Base-by-base conservation (phyloP, 352 stramenopile species). In the Phytophthora hybrid region DNA sequence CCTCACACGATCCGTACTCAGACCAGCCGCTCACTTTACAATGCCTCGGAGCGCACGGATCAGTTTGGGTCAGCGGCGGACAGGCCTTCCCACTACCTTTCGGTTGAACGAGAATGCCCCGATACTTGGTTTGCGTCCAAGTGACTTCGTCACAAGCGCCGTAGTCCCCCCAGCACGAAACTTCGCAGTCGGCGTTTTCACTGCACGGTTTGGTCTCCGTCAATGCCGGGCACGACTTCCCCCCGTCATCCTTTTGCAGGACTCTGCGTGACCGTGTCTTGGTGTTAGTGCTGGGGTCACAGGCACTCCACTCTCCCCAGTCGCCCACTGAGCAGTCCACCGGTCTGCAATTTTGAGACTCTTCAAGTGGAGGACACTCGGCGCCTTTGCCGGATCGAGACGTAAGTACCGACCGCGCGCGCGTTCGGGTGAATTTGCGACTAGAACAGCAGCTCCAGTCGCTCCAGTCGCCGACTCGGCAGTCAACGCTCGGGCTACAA, bases 1-100 rank as follows among this genome's bases (percentile, higher is more conserved):
- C 62, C 4, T 89, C 73, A 55, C 87, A 93, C 1, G 37, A 6
- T 0, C 74, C 81, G 52, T 80, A 92, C 13, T 65, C 52, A 0
- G 61, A 77, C 84, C 87, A 93, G 7, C 83, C 84, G 8, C 71
- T 90, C 1, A 91, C 78, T 37, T 78, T 78, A 56, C 84, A 93
- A 55, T 90, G 74, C 6, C 78, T 72, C 2, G 72, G 29, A 1
- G 77, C 59, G 34, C 86, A 93, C 5, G 63, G 32, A 4, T 81
- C 71, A 0, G 68, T 77, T 52, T 78, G 66, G 0, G 75, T 71
- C 0, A 93, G 71, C 6, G 65, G 3, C 0, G 78, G 83, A 53
- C 84, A 93, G 0, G 77, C 69, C 21, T 76, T 74, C 0, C 83
- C 85, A 8, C 77, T 73, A 4, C 81, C 79, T 5, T 72, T 76